Conservation (phyloP, 148 eudicot species). For the Nyssa sinensis region DNA sequence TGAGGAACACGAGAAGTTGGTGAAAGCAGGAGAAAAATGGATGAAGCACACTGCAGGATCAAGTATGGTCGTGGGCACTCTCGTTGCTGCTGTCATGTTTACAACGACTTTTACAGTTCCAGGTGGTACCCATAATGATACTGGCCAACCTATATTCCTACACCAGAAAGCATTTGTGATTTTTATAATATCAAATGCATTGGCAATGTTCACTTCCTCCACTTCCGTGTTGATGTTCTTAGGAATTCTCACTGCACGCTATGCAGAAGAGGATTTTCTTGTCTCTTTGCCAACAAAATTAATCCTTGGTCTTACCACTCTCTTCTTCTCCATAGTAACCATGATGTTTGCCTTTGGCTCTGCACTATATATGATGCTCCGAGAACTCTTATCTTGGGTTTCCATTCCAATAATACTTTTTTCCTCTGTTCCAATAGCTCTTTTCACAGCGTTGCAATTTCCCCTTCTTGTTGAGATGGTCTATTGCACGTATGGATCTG, state of each 20-base stretch:
- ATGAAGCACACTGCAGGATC: slow-evolving; percentile 28
- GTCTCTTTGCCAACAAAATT: slow-evolving; percentile 14
- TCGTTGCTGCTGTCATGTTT: slow-evolving; percentile 31
- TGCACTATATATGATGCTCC: background rate
- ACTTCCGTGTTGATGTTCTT: slow-evolving; percentile 28
- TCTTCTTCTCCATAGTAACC: slow-evolving; percentile 18
- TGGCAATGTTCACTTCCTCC: slow-evolving; percentile 19
- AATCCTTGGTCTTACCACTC: background rate
- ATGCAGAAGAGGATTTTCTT: slow-evolving; percentile 22
- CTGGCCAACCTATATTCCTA: slow-evolving; percentile 15
- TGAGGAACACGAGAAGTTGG: slow-evolving; percentile 26
- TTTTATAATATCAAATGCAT: slow-evolving; percentile 14
- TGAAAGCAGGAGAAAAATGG: slow-evolving; percentile 30
- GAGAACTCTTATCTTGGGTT: background rate
- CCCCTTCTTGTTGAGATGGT: slow-evolving; percentile 20
- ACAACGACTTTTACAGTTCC: slow-evolving; percentile 32
- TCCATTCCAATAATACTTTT: too few relatives aligned
- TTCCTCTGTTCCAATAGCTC: too few relatives aligned
- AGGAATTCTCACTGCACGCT: slow-evolving; percentile 25
- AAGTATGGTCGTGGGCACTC: slow-evolving; percentile 28
- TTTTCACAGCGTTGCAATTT: slow-evolving; percentile 9
- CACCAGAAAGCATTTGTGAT: slow-evolving; percentile 6
- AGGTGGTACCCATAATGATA: slow-evolving; percentile 23
- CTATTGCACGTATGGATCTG: background rate
- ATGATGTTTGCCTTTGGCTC: slow-evolving; percentile 25